Conservation (phyloP, 257 asterid species). For the Petunia axillaris region DNA sequence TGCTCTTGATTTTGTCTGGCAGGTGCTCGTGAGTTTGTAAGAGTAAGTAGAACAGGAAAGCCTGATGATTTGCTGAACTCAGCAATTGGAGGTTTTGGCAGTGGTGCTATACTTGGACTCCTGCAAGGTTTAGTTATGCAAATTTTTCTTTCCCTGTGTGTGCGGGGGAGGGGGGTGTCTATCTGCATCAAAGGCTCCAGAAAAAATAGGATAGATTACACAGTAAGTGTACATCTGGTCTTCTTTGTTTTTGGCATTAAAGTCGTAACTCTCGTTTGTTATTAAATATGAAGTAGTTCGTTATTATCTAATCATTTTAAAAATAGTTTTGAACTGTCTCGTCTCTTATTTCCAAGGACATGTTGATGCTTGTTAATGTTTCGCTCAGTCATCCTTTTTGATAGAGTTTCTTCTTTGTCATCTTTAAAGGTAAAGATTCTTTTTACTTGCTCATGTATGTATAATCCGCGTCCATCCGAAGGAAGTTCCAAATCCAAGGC, state of each 20-base stretch:
- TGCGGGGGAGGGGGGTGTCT: not conserved
- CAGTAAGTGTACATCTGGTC: not conserved
- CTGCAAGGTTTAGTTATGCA: conserved; percentile 66
- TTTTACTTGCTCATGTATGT: not conserved
- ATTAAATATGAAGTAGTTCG: not conserved
- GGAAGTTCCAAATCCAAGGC: not conserved
- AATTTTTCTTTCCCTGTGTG: not conserved
- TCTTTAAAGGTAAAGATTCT: not conserved
- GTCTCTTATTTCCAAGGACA: not conserved
- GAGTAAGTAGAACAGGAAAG: conserved; percentile 75
- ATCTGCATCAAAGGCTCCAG: not conserved
- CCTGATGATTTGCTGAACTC: conserved; percentile 91
- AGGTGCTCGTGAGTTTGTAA: conserved; percentile 93
- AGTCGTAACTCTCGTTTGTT: not conserved
- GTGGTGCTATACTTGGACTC: conserved; percentile 94
- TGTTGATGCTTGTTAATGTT: not conserved
- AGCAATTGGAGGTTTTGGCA: conserved; percentile 78
- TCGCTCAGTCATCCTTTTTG: too few relatives aligned
- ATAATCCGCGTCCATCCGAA: not conserved
- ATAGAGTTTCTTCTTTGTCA: not conserved
- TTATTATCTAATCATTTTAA: not conserved
- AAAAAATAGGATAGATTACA: not conserved
- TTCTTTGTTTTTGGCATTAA: not conserved
- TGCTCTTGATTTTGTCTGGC: not conserved
- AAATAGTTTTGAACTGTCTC: not conserved